These are phyloP conservation scores for Cenchrus purpureus DNA, from an alignment of 176 grass and related monocot species.

Conservation along the genomic window DNA sequence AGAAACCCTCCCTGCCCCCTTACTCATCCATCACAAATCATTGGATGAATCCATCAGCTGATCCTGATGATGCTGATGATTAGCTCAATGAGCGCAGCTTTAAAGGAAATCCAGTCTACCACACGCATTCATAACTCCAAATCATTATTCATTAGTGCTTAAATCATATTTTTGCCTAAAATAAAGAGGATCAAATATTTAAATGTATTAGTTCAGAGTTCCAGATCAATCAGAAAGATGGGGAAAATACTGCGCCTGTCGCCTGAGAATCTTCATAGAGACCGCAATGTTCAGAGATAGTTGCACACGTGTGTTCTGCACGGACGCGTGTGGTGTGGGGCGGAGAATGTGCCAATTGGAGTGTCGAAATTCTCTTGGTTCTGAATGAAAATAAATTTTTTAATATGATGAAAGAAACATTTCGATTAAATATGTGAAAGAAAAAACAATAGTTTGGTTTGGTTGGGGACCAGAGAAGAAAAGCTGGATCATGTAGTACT, in stretches of 20 bases:
- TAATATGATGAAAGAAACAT: not conserved
- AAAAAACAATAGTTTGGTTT: conserved; percentile 10
- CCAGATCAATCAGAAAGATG: not conserved
- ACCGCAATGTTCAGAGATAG: not conserved
- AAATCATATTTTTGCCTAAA: not conserved
- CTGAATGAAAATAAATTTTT: not conserved
- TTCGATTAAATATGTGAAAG: not conserved
- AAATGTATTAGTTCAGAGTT: not conserved
- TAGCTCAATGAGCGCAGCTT: conserved; percentile 23
- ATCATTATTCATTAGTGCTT: not conserved
- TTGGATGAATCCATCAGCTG: not conserved
- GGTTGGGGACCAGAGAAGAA: conserved; percentile 9
- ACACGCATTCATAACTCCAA: not conserved
- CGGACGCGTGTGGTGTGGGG: not conserved
- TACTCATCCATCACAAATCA: conserved; percentile 24
- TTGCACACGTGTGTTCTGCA: conserved; percentile 10
- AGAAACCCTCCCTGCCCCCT: conserved; percentile 31
- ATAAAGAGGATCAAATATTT: not conserved
- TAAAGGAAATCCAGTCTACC: not conserved
- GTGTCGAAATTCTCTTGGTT: not conserved
- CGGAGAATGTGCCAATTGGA: conserved; percentile 16
- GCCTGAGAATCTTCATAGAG: conserved; percentile 1
- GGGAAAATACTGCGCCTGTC: no score
- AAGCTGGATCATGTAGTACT: conserved; percentile 22
- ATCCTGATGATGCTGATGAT: conserved; percentile 5